Conservation (phyloP, 768 basidiomycete species). For the Russula abietina region DNA sequence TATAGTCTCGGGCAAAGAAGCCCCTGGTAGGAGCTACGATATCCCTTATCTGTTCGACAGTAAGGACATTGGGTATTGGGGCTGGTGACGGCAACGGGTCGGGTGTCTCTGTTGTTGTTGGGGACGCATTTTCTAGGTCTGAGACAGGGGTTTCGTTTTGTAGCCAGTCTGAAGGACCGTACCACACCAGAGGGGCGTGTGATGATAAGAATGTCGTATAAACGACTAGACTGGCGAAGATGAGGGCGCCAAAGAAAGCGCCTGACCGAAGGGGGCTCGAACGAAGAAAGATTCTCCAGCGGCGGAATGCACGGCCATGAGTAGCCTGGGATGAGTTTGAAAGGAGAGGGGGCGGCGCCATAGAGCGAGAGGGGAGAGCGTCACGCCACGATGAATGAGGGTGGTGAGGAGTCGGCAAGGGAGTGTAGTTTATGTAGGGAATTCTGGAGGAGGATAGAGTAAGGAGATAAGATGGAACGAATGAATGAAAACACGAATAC, state of each 20-base stretch:
- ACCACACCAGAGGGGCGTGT: neutral
- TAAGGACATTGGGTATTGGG: slow-evolving; percentile 23
- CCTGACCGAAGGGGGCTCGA: neutral
- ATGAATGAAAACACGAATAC: neutral
- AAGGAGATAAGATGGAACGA: too few species aligned
- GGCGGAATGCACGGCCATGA: neutral
- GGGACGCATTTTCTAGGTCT: neutral
- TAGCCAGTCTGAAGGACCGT: neutral
- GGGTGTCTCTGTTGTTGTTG: neutral
- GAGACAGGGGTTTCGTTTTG: neutral
- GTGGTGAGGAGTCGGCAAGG: neutral
- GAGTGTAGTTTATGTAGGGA: neutral
- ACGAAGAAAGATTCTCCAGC: slow-evolving; percentile 1
- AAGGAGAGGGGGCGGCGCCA: neutral
- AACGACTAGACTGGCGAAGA: slow-evolving; percentile 5
- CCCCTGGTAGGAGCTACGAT: slow-evolving; percentile 38
- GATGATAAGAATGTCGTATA: slow-evolving; percentile 6
- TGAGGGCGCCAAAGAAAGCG: slow-evolving; percentile 6
- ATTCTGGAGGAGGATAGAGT: too few species aligned
- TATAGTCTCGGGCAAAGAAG: slow-evolving; percentile 42
- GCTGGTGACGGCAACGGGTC: neutral
- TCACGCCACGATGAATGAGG: neutral
- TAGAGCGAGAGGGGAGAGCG: neutral
- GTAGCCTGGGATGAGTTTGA: neutral
- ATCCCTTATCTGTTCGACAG: slow-evolving; percentile 32